phyloP scores from a whole-genome alignment of 768 basidiomycete species.

The Xanthoconium stramineum region DNA sequence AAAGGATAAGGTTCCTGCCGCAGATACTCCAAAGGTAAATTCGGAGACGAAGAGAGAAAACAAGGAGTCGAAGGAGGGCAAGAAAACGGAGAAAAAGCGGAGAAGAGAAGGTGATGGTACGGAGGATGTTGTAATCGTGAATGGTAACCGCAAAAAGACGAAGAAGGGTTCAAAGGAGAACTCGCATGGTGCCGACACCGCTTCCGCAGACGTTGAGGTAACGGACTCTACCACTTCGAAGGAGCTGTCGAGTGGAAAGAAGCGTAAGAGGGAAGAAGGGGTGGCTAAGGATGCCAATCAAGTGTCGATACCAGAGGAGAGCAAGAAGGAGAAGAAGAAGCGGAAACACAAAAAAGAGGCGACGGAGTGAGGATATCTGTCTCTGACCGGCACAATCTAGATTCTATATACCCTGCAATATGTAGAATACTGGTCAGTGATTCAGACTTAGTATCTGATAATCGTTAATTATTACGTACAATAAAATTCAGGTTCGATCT shows the following conservation, averaged over 20 bases:
- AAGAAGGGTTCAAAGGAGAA: constrained; percentile 22
- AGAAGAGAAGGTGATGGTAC: constrained; percentile 22
- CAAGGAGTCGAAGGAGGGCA: constrained; percentile 3
- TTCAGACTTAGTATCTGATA: too few relatives aligned
- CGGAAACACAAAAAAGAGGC: constrained; percentile 20
- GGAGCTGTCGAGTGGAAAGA: constrained; percentile 19
- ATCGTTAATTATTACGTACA: too few relatives aligned
- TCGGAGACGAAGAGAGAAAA: background rate
- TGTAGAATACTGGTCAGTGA: too few relatives aligned
- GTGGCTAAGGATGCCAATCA: constrained; percentile 5
- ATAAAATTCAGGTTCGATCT: too few relatives aligned
- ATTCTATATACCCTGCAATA: too few relatives aligned
- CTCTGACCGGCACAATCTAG: too few relatives aligned
- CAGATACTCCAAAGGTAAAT: background rate
- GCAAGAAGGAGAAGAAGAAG: constrained; percentile 32
- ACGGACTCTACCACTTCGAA: constrained; percentile 9
- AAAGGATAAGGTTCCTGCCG: constrained; percentile 3
- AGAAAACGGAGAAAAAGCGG: constrained; percentile 27
- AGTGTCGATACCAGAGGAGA: constrained; percentile 16
- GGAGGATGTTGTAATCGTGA: constrained; percentile 3
- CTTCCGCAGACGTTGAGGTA: constrained; percentile 4
- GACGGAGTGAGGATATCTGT: background rate
- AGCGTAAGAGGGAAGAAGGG: constrained; percentile 24
- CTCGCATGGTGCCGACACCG: constrained; percentile 3
- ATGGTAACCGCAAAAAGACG: constrained; percentile 22